Evolutionary conservation across 129 eudicot genomes (phyloP).

Genomic region (Pseudognaphalium luteoalbum): DNA sequence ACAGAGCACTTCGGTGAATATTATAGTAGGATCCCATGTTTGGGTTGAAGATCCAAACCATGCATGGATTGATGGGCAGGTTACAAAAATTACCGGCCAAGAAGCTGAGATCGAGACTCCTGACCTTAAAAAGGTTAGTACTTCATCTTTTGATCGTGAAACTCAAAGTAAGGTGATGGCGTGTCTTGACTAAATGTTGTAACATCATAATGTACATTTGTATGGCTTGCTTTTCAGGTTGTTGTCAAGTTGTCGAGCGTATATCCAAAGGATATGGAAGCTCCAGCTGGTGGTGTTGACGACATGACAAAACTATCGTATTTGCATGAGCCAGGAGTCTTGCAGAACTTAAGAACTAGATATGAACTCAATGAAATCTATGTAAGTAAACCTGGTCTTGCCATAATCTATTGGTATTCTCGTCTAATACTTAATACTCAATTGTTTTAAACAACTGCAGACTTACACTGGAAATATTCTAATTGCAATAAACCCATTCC

Average conservation of each 20-base stretch:
- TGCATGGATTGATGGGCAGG: constrained; percentile 57
- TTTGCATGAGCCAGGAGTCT: constrained; percentile 97
- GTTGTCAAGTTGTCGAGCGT: constrained; percentile 72
- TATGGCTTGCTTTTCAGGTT: constrained; percentile 47
- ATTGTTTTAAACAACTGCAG: constrained; percentile 43
- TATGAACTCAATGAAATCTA: constrained; percentile 97
- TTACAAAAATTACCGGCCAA: constrained; percentile 45
- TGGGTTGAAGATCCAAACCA: constrained; percentile 50
- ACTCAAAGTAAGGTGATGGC: neutral
- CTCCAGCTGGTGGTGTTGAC: constrained; percentile 98
- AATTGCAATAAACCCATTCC: constrained; percentile 97
- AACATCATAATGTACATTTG: neutral
- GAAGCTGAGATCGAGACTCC: constrained; percentile 48
- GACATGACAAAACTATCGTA: constrained; percentile 97
- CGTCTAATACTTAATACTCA: constrained; percentile 9
- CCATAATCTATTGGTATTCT: neutral
- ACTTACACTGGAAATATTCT: constrained; percentile 98
- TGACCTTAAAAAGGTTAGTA: constrained; percentile 41
- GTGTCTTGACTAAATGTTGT: constrained; percentile 16
- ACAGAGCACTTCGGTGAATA: constrained; percentile 46
- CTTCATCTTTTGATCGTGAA: neutral
- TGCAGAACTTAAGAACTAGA: constrained; percentile 77
- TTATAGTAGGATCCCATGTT: constrained; percentile 50
- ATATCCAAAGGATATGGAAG: constrained; percentile 95
- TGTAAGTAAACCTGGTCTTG: constrained; percentile 45